phyloP scores from a whole-genome alignment of 2,329 filamentous ascomycete species.

The Apiospora saccharicola region DNA sequence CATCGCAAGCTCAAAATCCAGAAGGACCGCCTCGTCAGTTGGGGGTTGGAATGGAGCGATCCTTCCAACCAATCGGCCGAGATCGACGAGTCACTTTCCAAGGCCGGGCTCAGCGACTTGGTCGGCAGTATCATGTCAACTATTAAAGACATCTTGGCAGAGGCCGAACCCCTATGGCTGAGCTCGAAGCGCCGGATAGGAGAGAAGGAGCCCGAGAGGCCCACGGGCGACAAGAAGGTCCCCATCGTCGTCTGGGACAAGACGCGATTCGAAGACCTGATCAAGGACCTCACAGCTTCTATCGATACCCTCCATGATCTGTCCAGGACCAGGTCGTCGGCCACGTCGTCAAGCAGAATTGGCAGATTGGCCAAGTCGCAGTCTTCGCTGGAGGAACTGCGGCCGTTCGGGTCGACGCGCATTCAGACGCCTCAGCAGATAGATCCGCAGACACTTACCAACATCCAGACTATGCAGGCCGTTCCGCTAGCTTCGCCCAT shows the following conservation, averaged over 20 bases:
- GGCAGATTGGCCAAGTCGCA: conserved; percentile 47
- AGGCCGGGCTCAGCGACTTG: conserved; percentile 77
- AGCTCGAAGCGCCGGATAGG: conserved; percentile 59
- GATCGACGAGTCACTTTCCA: conserved; percentile 75
- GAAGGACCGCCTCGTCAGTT: conserved; percentile 79
- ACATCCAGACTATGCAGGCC: conserved; percentile 51
- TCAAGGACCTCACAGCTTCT: conserved; percentile 76
- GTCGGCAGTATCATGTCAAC: conserved; percentile 81
- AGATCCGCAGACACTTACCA: conserved; percentile 60
- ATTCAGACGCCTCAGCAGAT: conserved; percentile 69
- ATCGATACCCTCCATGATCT: conserved; percentile 84
- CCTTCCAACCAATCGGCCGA: conserved; percentile 68
- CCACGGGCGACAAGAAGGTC: conserved; percentile 57
- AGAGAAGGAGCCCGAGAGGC: conserved; percentile 47
- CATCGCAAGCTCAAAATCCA: conserved; percentile 82
- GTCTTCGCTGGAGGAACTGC: conserved; percentile 52
- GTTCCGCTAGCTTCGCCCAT: conserved; percentile 46
- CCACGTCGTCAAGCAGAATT: conserved; percentile 43
- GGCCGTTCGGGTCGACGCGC: conserved; percentile 65
- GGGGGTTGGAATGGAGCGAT: conserved; percentile 84
- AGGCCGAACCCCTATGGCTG: conserved; percentile 76
- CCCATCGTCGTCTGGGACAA: conserved; percentile 72
- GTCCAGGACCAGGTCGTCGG: conserved; percentile 68
- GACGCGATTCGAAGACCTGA: conserved; percentile 75
- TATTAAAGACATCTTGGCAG: conserved; percentile 78